Evolutionary conservation across 495 filamentous ascomycete species (phyloP), one percentile per base, ranked within the genome.

Genomic region (Delitschia confertaspora): DNA sequence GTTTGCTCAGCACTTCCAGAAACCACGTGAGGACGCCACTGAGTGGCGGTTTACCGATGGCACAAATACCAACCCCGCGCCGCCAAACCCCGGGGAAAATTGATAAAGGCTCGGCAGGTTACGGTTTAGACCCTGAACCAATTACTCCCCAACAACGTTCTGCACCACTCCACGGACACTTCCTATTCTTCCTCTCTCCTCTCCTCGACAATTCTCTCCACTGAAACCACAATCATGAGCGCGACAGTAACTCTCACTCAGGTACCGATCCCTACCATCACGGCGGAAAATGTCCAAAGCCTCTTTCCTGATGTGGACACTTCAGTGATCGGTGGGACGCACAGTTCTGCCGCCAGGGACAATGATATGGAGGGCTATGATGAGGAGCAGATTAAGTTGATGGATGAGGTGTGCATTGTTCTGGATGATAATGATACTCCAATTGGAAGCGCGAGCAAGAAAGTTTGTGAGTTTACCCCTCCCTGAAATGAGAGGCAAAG

Each of bases 391-490:
- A 88, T 95, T 48, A 81, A 88, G 20, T 67, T 99, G 53, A 99
- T 99, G 91, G 93, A 99, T 47, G 91, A 99, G 66, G 84, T 99
- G 6, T 99, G 91, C 71, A 99, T 99, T 59, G 91, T 99, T 11
- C 62, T 87, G 33, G 91, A 96, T 59, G 79, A 91, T 47, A 72
- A 96, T 56, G 91, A 99, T 61, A 73, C 75, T 38, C 93, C 91
- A 3, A 95, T 99, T 61, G 91, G 93, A 33, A 94, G 85, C 46
- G 89, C 85, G 26, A 95, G 87, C 76, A 99, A 99, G 77, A 99
- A 96, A 74, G 72, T 84, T 44, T 99, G 91, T 94, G 73, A 47
- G 81, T 72, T 22, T 44, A 31, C 8, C n/a, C 13, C 20, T 18
- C 16, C 43, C 33, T 33, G 13, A 39, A 21, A n/a, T 17, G 27